Base-by-base conservation (phyloP, 176 grass and related monocot genomes). In the Musa schizocarpa region DNA sequence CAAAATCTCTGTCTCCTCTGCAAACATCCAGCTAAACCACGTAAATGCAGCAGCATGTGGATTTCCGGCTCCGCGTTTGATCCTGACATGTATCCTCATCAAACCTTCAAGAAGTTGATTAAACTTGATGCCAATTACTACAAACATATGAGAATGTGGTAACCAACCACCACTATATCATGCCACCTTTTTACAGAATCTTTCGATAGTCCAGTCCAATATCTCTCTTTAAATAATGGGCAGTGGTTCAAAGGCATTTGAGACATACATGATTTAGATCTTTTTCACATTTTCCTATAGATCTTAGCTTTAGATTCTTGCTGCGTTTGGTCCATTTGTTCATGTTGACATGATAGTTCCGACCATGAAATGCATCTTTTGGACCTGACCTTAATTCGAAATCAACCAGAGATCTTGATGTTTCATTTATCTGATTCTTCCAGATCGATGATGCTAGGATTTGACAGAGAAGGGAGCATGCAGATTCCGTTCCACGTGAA, bases 401-500 rank as follows among this genome's bases (percentile, higher is more conserved):
- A 43, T 43, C 34, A 43, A 6, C 4, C 34, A 43, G 34, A 43
- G 34, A 43, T 43, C 34, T 43, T 43, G 34, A 43, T 43, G 34
- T 43, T 43, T 43, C 34, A 43, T 43, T 43, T 43, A 6, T 6
- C 34, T 43, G 34, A 43, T 43, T 70, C 29, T 50, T 50, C 1
- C 17, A 70, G 43, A 6, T 49, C 21, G 68, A 1, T 20, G 50
- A 65, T 70, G 68, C 43, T 20, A 70, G 49, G 68, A 70, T n/a
- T 50, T 70, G 25, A 25, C 57, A 70, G 8, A 14, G 64, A 13
- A 29, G 17, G 68, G 68, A 70, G 50, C 68, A 70, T 56, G 72
- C 25, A 74, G 72, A 53, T 53, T 74, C 72, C 24, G 9, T 53
- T 54, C 22, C 72, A 74, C 24, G 72, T 74, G 72, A 74, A 74